Percentiles rank a stretch among this genome's conserved stretches.
Conservation (phyloP, 2,329 filamentous ascomycete species). For the Ophiostoma triangulosporum region DNA sequence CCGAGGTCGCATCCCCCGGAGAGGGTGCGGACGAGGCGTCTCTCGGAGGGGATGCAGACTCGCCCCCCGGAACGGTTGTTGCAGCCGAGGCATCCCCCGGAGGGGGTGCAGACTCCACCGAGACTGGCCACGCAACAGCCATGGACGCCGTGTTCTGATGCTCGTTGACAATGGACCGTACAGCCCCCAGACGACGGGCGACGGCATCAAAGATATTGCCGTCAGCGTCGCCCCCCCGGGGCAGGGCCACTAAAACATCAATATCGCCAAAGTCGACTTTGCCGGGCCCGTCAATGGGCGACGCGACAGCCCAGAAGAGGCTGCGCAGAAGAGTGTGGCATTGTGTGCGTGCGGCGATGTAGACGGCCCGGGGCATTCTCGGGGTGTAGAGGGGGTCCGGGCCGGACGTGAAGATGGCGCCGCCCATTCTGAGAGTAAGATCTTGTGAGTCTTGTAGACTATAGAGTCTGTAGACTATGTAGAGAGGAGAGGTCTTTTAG, state of each 20-base stretch:
- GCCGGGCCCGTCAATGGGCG: slow-evolving; percentile 53
- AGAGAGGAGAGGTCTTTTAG: too few relatives aligned
- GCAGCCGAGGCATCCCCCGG: too few relatives aligned
- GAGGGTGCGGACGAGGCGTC: background rate
- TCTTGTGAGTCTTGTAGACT: too few relatives aligned
- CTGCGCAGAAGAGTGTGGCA: slow-evolving; percentile 33
- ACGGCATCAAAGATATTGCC: background rate
- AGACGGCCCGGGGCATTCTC: slow-evolving; percentile 48
- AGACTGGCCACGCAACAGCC: slow-evolving; percentile 36
- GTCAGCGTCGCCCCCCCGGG: background rate
- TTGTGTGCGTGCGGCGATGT: slow-evolving; percentile 34
- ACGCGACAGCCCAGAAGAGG: slow-evolving; percentile 41
- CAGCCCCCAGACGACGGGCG: slow-evolving; percentile 29
- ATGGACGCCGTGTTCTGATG: slow-evolving; percentile 26
- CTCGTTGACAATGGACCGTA: slow-evolving; percentile 20
- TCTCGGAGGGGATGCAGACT: background rate
- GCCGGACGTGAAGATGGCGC: slow-evolving; percentile 40
- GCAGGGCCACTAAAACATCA: slow-evolving; percentile 47
- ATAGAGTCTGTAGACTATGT: too few relatives aligned
- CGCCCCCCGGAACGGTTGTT: too few relatives aligned
- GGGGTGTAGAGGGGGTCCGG: slow-evolving; percentile 42
- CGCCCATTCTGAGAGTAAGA: slow-evolving; percentile 39
- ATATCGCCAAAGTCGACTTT: slow-evolving; percentile 61
- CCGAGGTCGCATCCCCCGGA: too few relatives aligned
- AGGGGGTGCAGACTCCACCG: background rate